A percentile compares a stretch with the other conserved stretches of the same genome.
phyloP scores from a whole-genome alignment of 148 eudicot genomes.

The Fallopia convolvulus region DNA sequence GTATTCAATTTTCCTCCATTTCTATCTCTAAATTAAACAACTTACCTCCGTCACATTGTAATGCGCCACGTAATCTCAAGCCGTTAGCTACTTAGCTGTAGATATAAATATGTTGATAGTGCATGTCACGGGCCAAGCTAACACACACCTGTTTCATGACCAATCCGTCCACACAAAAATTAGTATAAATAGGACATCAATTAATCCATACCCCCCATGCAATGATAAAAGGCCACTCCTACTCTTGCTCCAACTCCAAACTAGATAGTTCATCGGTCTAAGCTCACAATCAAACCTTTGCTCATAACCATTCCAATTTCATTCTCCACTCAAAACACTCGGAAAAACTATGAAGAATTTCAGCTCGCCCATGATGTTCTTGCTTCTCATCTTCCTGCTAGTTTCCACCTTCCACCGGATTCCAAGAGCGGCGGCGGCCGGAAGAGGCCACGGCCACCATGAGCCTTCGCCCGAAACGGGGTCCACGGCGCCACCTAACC shows the following conservation, averaged over 20 bases:
- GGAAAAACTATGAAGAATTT: background rate
- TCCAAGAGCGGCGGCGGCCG: background rate
- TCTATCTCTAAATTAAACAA: background rate
- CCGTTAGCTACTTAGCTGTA: background rate
- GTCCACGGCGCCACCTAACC: background rate
- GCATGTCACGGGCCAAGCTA: conserved; percentile 11
- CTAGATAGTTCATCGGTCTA: background rate
- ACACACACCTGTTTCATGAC: background rate
- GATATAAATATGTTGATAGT: conserved; percentile 1
- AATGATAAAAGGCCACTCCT: background rate
- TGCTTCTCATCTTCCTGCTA: background rate
- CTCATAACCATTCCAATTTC: background rate
- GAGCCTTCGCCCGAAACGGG: background rate
- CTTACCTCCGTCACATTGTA: background rate
- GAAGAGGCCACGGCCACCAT: background rate
- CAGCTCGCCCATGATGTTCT: background rate
- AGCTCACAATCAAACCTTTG: background rate
- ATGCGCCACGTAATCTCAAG: background rate
- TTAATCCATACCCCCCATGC: background rate
- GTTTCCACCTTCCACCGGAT: background rate
- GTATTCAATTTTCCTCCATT: background rate
- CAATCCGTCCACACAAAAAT: background rate
- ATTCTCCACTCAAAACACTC: background rate
- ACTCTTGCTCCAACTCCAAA: background rate
- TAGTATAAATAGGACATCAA: conserved; percentile 2